Evolutionary conservation across 345 rosid species (phyloP), one percentile per base, ranked within the genome.

Genomic region (Pistacia atlantica): DNA sequence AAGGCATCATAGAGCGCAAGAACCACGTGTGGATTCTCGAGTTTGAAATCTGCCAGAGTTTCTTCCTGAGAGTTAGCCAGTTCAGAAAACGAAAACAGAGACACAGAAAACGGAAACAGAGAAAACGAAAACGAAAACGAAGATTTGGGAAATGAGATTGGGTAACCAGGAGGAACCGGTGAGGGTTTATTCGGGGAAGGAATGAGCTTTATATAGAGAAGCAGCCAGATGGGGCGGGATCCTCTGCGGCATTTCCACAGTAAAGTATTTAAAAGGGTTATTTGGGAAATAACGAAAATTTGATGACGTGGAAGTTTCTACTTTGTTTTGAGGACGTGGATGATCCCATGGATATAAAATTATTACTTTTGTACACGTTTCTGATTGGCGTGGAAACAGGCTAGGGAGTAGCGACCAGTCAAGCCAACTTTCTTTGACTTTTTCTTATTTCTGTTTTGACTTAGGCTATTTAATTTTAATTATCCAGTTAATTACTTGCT

Each of bases 1-100:
- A 96, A 70, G 90, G 99, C 97, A 0, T 84, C 97, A 90, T 96
- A 96, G 77, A 96, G 89, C 78, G 85, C 84, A 75, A 87, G 95
- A 84, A 93, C 99, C 92, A 93, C 97, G 65, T 75, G 81, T 77
- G 83, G 92, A 90, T 87, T 91, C 91, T 82, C 84, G 46, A 68
- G 61, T 56, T 83, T 88, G 52, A 79, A 82, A 61, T 86, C 91
- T 85, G 89, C 95, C 90, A 84, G 93, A 78, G 76, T 76, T 86
- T 80, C 37, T 7, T 68, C 87, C 71, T 80, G 83, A 8, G 84
- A 45, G 87, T 81, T 78, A 83, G 94, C 99, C 99, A 95, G 98
- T 83, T 89, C 95, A 79, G 75, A 88, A 69, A 48, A 11, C 11
- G 72, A 25, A 74, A 61, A 16, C 4, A 1, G 22, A 35, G 14